These are phyloP conservation scores for Termitomyces sp. DNA, from an alignment of 768 basidiomycete genomes.

Conservation along the genomic window DNA sequence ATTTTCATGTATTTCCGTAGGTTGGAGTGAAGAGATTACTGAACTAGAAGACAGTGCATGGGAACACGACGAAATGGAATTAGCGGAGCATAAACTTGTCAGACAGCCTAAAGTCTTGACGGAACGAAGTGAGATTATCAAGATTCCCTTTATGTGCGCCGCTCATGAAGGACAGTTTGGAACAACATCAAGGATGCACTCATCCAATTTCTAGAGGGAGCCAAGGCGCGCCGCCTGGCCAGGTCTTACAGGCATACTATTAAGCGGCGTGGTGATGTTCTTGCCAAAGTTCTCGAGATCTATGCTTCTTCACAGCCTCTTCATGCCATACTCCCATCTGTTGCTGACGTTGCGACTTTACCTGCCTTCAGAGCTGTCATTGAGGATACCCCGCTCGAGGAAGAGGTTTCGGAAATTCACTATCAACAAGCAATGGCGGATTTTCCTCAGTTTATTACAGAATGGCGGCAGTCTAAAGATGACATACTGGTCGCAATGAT, in stretches of 20 bases:
- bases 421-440: slow-evolving; percentile 10
- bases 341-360: slow-evolving; percentile 15
- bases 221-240: slow-evolving; percentile 9
- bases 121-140: slow-evolving; percentile 5
- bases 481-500: slow-evolving; percentile 10
- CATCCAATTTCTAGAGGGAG: slow-evolving; percentile 12
- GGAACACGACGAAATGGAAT: background rate
- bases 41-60: slow-evolving; percentile 1
- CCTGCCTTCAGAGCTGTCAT: slow-evolving; percentile 13
- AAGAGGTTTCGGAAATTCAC: slow-evolving; percentile 8
- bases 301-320: slow-evolving; percentile 10
- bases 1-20: background rate
- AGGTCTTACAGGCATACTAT: slow-evolving; percentile 3
- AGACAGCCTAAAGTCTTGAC: slow-evolving; percentile 7
- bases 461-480: slow-evolving; percentile 14
- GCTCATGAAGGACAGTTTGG: slow-evolving; percentile 12
- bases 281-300: slow-evolving; percentile 6
- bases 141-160: background rate
- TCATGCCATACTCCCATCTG: slow-evolving; percentile 10
- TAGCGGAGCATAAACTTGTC: slow-evolving; percentile 11
- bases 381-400: slow-evolving; percentile 14
- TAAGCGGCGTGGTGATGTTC: slow-evolving; percentile 3
- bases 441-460: slow-evolving; percentile 7
- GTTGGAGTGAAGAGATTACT: slow-evolving; percentile 15
- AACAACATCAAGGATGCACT: slow-evolving; percentile 14